Conservation (phyloP, 2,329 filamentous ascomycete species). For the Atkinsonella texensis region DNA sequence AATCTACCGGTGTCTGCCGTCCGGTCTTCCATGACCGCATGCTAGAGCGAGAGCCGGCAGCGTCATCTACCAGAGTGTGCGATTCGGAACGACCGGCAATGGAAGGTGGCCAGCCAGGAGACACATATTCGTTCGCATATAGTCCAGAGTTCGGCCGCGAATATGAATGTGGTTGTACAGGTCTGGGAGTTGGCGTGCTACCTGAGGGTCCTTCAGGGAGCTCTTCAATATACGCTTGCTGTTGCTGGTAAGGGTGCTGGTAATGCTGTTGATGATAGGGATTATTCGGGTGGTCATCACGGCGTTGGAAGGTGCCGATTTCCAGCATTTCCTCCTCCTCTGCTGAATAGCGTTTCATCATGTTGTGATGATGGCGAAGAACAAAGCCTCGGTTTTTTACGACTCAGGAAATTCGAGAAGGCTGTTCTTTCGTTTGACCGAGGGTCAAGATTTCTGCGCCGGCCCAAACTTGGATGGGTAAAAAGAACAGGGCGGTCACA, state of each 20-base stretch:
- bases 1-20: slow-evolving; percentile 9
- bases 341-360: slow-evolving; percentile 18
- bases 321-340: slow-evolving; percentile 24
- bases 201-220: background rate
- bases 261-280: slow-evolving; percentile 9
- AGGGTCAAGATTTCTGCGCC: background rate
- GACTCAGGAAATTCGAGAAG: background rate
- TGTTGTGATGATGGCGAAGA: background rate
- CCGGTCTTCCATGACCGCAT: slow-evolving; percentile 14
- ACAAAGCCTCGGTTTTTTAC: background rate
- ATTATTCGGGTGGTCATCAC: slow-evolving; percentile 3
- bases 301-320: slow-evolving; percentile 17
- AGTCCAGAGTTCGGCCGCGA: slow-evolving; percentile 4
- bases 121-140: slow-evolving; percentile 6
- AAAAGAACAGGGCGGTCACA: background rate
- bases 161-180: background rate
- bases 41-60: slow-evolving; percentile 13
- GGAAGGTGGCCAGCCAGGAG: slow-evolving; percentile 10
- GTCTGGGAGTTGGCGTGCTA: slow-evolving; percentile 2
- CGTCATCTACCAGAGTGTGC: slow-evolving; percentile 18
- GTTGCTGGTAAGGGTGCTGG: slow-evolving; percentile 15
- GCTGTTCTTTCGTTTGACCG: background rate
- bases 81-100: slow-evolving; percentile 14
- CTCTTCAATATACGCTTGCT: slow-evolving; percentile 13
- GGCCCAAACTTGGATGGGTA: background rate